Evolutionary conservation across 2,329 filamentous ascomycete species (phyloP).

Genomic region (Cladosporium sp.): DNA sequence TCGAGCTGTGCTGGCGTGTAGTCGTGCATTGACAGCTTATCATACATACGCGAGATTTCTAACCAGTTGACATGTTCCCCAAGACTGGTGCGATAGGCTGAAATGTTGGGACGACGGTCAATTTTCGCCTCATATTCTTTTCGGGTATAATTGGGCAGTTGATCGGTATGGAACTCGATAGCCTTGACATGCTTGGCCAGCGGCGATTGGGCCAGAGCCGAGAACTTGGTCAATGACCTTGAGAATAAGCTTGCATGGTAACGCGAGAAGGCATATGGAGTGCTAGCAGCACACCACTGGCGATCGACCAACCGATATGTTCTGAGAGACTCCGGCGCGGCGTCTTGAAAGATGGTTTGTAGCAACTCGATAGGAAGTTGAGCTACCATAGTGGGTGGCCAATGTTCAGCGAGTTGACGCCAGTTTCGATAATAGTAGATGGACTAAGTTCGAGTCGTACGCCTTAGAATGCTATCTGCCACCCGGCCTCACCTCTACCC

Average conservation of each 20-base stretch:
- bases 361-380: conserved; percentile 32
- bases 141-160: conserved; percentile 27
- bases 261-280: conserved; percentile 28
- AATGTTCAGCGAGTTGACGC: not conserved
- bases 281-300: conserved; percentile 23
- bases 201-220: conserved; percentile 24
- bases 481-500: not conserved
- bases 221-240: conserved; percentile 25
- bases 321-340: conserved; percentile 26
- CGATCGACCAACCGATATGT: conserved; percentile 26
- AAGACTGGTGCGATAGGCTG: not conserved
- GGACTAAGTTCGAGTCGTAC: not conserved
- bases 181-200: conserved; percentile 30
- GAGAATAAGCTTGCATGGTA: conserved; percentile 30
- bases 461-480: not conserved
- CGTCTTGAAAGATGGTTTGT: conserved; percentile 27
- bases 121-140: conserved; percentile 20
- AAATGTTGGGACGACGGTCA: not conserved
- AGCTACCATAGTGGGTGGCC: not conserved
- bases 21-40: conserved; percentile 22
- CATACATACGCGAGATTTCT: not conserved
- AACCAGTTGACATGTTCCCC: not conserved
- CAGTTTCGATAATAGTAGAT: not conserved
- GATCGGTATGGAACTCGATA: conserved; percentile 31
- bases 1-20: conserved; percentile 23